Base-by-base conservation (phyloP, 108 stramenopile genomes). In the Nannochloropsis gaditana region DNA sequence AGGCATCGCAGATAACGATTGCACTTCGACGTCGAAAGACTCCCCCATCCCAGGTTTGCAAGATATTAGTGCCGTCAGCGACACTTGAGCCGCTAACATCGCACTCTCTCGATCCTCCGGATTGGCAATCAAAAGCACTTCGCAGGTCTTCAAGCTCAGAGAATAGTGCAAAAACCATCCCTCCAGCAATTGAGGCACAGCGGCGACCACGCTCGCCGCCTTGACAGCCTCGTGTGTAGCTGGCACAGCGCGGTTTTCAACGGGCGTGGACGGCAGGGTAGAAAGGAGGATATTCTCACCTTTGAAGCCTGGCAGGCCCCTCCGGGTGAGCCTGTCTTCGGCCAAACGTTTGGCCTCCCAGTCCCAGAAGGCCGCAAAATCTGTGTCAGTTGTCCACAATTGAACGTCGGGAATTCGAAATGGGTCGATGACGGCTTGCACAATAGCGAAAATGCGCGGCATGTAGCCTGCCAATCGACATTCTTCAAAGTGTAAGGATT, bases 121-220 rank as follows among this genome's bases (percentile, higher is more conserved):
- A 73, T 73, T 73, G 15, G 59, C 59, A 8, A 73, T 73, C n/a
- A 73, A n/a, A 15, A 73, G n/a, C 15, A 73, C 8, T 73, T 73
- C 59, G 8, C 59, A 73, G 4, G 19, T 73, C n/a, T 73, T n/a
- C n/a, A 73, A 2, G 59, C 59, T n/a, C 19, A 73, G 19, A 73
- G n/a, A 73, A 73, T 73, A 73, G n/a, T n/a, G 59, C 59, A 73
- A 73, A 15, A 15, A 73, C 59, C 59, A 73, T n/a, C 59, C 59
- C n/a, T 73, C 59, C 59, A 73, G n/a, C 59, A 73, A 73, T 15
- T n/a, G 59, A 73, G 59, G 59, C 19, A n/a, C 59, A n/a, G 59
- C n/a, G 19, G 19, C 59, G n/a, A 4, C 15, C 19, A 73, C 59
- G 3, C 59, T 4, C n/a, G 15, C 59, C 59, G 19, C 19, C n/a